A percentile compares a stretch with the other conserved stretches of the same genome.
phyloP scores from a whole-genome alignment of 2,329 filamentous ascomycete genomes.

The Cryphonectria carpinicola region DNA sequence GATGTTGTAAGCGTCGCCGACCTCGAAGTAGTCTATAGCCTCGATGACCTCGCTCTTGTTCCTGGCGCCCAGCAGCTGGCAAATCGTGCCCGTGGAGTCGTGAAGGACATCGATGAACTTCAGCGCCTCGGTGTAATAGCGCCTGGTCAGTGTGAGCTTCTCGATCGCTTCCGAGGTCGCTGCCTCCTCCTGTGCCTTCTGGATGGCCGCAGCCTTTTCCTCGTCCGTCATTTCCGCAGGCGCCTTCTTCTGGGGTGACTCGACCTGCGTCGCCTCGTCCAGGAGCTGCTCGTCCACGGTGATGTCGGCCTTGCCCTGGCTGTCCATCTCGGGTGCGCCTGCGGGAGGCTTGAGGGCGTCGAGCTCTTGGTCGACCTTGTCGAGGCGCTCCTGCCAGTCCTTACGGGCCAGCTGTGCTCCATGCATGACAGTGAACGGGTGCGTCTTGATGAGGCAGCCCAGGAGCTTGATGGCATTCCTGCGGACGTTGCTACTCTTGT shows the following conservation, averaged over 20 bases:
- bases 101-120: conserved; percentile 93
- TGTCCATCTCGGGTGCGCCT: conserved; percentile 72
- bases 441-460: conserved; percentile 85
- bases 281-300: conserved; percentile 78
- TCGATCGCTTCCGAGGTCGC: conserved; percentile 87
- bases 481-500: conserved; percentile 97
- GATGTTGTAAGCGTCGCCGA: conserved; percentile 94
- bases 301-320: conserved; percentile 57
- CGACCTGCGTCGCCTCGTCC: conserved; percentile 85
- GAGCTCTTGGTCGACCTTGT: conserved; percentile 82
- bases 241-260: conserved; percentile 67
- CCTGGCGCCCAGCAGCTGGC: conserved; percentile 86
- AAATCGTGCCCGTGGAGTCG: conserved; percentile 77
- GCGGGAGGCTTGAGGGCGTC: conserved; percentile 79
- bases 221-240: conserved; percentile 73
- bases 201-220: conserved; percentile 71
- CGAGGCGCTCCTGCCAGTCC: conserved; percentile 82
- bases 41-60: conserved; percentile 99
- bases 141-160: conserved; percentile 82
- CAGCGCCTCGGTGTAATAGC: conserved; percentile 92
- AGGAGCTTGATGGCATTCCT: conserved; percentile 94
- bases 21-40: conserved; percentile 97
- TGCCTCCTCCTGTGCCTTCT: conserved; percentile 83
- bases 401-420: conserved; percentile 82
- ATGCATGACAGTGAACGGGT: conserved; percentile 91